Conservation (phyloP, 169 alveolate genomes). For the Cryptosporidium canis region DNA sequence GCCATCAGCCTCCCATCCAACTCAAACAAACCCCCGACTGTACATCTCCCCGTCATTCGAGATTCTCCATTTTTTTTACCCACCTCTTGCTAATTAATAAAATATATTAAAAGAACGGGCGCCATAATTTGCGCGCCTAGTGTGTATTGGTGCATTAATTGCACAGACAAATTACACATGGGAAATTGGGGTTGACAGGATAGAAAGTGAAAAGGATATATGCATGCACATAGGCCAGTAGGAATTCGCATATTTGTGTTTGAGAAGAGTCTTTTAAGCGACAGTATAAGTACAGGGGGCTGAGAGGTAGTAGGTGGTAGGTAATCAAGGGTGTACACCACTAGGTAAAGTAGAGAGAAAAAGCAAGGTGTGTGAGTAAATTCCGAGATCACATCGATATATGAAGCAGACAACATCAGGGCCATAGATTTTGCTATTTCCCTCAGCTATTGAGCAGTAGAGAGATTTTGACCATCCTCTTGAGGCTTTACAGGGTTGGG, state of each 20-base stretch:
- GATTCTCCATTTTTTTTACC: not conserved
- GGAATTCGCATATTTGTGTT: too few relatives aligned
- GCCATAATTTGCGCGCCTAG: not conserved
- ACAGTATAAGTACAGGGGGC: too few relatives aligned
- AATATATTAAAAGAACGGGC: not conserved
- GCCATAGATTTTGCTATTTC: not conserved
- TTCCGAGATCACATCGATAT: too few relatives aligned
- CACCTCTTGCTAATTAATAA: not conserved
- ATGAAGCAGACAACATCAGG: too few relatives aligned
- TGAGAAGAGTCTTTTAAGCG: too few relatives aligned
- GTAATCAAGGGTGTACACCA: too few relatives aligned
- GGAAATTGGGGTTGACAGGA: not conserved
- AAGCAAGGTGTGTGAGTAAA: too few relatives aligned
- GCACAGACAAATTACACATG: not conserved
- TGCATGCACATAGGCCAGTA: not conserved
- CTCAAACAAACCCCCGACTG: too few relatives aligned
- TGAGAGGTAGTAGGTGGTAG: too few relatives aligned
- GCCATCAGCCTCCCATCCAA: too few relatives aligned
- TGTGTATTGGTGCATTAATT: slow-evolving; percentile 24
- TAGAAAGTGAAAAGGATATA: not conserved
- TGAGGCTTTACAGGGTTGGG: not conserved
- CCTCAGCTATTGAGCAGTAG: not conserved
- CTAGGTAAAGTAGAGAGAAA: too few relatives aligned
- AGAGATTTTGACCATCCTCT: not conserved
- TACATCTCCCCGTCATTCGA: too few relatives aligned